Base-by-base conservation (phyloP, 768 basidiomycete species). In the Lenzites betulinus region DNA sequence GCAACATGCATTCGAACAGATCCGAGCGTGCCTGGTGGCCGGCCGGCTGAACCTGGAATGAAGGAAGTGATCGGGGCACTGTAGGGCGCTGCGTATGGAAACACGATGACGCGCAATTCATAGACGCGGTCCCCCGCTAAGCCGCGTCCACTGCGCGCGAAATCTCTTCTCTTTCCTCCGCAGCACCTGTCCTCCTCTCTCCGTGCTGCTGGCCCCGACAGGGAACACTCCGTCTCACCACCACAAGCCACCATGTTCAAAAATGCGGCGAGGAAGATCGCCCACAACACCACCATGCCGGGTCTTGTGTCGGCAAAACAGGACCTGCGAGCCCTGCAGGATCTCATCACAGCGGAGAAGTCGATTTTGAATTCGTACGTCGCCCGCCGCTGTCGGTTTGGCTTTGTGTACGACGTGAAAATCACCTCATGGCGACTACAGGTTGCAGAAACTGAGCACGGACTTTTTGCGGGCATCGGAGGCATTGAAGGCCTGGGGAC, bases 311-410 rank as follows among this genome's bases (percentile, higher is more conserved):
- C 78, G 16, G 83, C 83, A 1, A 94, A 93, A 71, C 85, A 87
- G 67, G 94, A 95, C 71, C 75, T 95, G 3, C 77, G 88, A 26
- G 84, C 87, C 0, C 77, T 97, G 8, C 94, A 97, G 70, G 93
- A 95, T 69, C 80, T 96, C 63, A 98, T 98, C 57, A 88, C 85
- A 2, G 84, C 90, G 1, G 94, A 97, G 75, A 98, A 98, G 76
- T 76, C 82, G 7, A 86, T 95, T 8, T 78, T 95, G 30, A 75
- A 79, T 49, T 83, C 89, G 92, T 93, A 66, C 67, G 87, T 79
- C 11, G 6, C 22, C 13, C 33, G 16, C 41, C 13, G 12, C 49
- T 55, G 15, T 36, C 18, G 16, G 25, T 22, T 42, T 13, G 20
- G 5, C 44, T 22, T 30, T 16, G 26, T 33, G 7, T 38, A 42